A percentile compares a stretch with the other conserved stretches of the same genome.
Conservation (phyloP, 352 stramenopile genomes). For the Phytophthora gonapodyides region DNA sequence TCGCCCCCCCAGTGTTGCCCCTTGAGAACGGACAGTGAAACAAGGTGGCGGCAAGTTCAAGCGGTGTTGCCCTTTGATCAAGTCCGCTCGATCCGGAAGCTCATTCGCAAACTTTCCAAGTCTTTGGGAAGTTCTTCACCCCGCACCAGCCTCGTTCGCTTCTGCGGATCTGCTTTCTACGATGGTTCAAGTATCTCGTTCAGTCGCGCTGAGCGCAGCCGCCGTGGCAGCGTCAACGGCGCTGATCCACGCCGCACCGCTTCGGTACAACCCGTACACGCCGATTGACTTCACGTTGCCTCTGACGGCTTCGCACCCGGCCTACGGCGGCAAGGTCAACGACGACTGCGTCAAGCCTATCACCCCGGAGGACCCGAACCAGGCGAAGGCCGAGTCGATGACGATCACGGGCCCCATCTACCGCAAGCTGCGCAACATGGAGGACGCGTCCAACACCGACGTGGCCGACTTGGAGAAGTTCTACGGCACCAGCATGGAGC, state of each 20-base stretch:
- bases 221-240: background rate
- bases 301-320: conserved; percentile 35
- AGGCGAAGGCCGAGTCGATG: background rate
- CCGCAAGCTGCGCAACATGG: conserved; percentile 23
- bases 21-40: too few species aligned
- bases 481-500: conserved; percentile 41
- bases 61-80: too few species aligned
- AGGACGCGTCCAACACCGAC: conserved; percentile 30
- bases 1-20: too few species aligned
- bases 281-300: conserved; percentile 26
- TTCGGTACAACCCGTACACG: conserved; percentile 38
- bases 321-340: conserved; percentile 28
- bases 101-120: too few species aligned
- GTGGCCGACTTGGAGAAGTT: conserved; percentile 34
- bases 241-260: conserved; percentile 14
- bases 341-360: conserved; percentile 23
- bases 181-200: too few species aligned
- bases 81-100: too few species aligned
- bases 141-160: too few species aligned
- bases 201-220: background rate
- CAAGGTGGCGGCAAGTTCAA: too few species aligned
- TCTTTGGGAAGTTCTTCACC: too few species aligned
- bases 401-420: conserved; percentile 8
- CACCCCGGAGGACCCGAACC: conserved; percentile 25
- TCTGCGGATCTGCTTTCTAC: too few species aligned